Base-by-base conservation (phyloP, 306 rosid species). In the Vigna mungo region DNA sequence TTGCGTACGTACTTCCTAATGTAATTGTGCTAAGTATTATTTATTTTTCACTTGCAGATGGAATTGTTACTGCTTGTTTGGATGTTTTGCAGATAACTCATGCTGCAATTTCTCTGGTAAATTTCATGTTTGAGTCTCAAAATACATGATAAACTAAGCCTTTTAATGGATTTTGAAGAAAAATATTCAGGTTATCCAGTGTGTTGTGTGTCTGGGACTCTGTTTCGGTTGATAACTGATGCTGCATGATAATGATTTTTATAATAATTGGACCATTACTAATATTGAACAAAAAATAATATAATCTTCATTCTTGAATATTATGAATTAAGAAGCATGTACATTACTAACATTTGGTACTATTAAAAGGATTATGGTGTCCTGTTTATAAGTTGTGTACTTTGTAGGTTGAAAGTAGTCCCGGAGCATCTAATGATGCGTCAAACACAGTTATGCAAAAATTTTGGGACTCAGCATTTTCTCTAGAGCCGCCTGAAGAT, bases 401-500 rank as follows among this genome's bases (percentile, higher is more conserved):
- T 58, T 75, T 63, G 53, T 79, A 95, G 99, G 96, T 88, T 74
- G 99, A 95, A 54, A 91, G 72, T 86, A 83, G 92, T 80, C 85
- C 97, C 17, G 97, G 90, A 47, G 44, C 88, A 68, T 93, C 77
- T 52, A 88, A 83, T 86, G 97, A 89, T 75, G 70, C 90, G 81
- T 87, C 97, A 83, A 87, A 80, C 88, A 88, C 97, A 76, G 86
- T 92, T 86, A 90, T 95, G 97, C 97, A 95, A 85, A 92, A 90
- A 62, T 95, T 95, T 84, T 95, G 99, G 99, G 97, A 95, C 85
- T 95, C 99, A 0, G 96, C 99, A 51, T 91, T 92, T 73, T 85
- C 97, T 63, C 84, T 89, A 80, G 99, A 95, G 80, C 96, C 97
- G 2, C 90, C 96, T 37, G 99, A 95, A 72, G 97, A 89, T 84